phyloP scores from a whole-genome alignment of 2,329 filamentous ascomycete species.

The Beauveria sp. region DNA sequence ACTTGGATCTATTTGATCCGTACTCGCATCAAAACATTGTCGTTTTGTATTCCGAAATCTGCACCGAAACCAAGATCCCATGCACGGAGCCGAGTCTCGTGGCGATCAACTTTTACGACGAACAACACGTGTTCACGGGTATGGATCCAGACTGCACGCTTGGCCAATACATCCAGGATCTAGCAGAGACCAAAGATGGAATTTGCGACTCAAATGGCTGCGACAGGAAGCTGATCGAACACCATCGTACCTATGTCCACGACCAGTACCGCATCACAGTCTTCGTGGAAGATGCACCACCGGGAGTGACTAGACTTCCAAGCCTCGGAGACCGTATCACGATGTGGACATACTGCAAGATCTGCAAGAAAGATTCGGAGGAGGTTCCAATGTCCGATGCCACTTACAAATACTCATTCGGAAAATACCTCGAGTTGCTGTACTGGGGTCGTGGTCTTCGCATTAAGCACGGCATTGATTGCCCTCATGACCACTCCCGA shows the following conservation, averaged over 20 bases:
- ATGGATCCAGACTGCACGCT: constrained; percentile 84
- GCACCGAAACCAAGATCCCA: constrained; percentile 86
- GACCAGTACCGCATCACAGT: constrained; percentile 90
- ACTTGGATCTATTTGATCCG: constrained; percentile 84
- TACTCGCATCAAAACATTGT: constrained; percentile 95
- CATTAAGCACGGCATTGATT: constrained; percentile 61
- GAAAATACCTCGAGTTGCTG: constrained; percentile 93
- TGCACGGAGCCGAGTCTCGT: constrained; percentile 89
- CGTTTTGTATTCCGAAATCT: constrained; percentile 87
- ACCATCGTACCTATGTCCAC: constrained; percentile 95
- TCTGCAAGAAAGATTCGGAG: constrained; percentile 84
- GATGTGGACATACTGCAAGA: constrained; percentile 97
- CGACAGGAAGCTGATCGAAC: constrained; percentile 80
- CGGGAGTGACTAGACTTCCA: constrained; percentile 29
- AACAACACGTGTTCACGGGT: constrained; percentile 67
- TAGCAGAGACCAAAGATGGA: constrained; percentile 70
- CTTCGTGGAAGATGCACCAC: constrained; percentile 60
- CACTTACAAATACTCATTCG: constrained; percentile 97
- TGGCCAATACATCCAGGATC: constrained; percentile 89
- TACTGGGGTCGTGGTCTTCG: constrained; percentile 88
- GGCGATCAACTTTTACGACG: constrained; percentile 87
- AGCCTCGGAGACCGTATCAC: constrained; percentile 61
- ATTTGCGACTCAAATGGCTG: constrained; percentile 78
- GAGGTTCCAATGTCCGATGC: constrained; percentile 86
- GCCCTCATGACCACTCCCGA: constrained; percentile 84